Percentiles rank a stretch among this genome's conserved stretches.
Conservation (phyloP, 805 yeast species). For the Wickerhamomyces tratensis region DNA sequence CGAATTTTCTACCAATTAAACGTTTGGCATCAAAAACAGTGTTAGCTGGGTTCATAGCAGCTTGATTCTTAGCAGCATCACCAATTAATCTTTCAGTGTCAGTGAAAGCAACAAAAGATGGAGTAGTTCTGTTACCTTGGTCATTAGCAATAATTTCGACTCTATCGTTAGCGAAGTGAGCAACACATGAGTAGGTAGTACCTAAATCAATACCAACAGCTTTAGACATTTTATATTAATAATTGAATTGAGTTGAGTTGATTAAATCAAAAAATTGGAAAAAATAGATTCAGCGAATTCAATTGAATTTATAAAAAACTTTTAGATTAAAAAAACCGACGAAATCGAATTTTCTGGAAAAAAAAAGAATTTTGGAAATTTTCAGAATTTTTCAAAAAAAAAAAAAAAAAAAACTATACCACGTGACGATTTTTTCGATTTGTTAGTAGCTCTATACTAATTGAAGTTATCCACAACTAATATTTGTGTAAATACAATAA, state of each 20-base stretch:
- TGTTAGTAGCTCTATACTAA: too few species aligned
- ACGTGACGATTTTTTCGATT: too few species aligned
- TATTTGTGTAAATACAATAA: too few species aligned
- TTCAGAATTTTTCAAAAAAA: too few species aligned
- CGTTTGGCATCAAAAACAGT: constrained; percentile 91
- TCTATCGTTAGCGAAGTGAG: constrained; percentile 83
- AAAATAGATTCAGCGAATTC: too few species aligned
- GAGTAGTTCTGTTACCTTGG: constrained; percentile 98
- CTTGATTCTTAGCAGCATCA: constrained; percentile 87
- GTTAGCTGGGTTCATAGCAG: constrained; percentile 86
- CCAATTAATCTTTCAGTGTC: constrained; percentile 67
- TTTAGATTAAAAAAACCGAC: too few species aligned
- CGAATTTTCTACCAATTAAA: constrained; percentile 84
- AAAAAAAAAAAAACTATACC: too few species aligned
- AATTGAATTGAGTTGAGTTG: neutral
- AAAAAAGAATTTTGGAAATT: too few species aligned
- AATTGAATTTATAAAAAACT: too few species aligned
- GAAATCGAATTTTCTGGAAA: neutral
- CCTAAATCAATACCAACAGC: constrained; percentile 61
- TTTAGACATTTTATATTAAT: constrained; percentile 7
- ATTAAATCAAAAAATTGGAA: too few species aligned
- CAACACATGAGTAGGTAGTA: constrained; percentile 93
- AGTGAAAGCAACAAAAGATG: constrained; percentile 92
- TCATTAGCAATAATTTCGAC: constrained; percentile 96
- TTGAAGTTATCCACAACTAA: too few species aligned